Base-by-base conservation (phyloP, 768 basidiomycete species). In the Ramaria sp. region DNA sequence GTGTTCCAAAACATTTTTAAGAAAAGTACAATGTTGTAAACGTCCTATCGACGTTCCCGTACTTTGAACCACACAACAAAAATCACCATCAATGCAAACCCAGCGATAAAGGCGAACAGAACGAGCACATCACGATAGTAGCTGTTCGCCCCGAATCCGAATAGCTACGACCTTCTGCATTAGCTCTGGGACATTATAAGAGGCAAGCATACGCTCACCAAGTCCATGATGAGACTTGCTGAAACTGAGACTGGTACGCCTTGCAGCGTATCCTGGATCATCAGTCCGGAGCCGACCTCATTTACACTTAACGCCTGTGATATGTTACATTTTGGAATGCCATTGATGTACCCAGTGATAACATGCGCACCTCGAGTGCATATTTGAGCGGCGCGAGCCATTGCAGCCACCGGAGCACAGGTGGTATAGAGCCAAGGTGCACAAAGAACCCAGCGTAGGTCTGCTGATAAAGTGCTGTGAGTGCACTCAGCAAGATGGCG, bases 401-500 rank as follows among this genome's bases (percentile, higher is more conserved):
- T 65, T 94, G 86, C 53, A 97, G 73, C 94, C 94, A 98, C 15
- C 94, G 79, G 1, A 98, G 77, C 1, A 94, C 91, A 1, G 89
- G 88, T 3, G 94, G 92, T 58, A 98, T 95, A 59, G 78, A 74
- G 59, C 72, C 70, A 57, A 95, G 76, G 67, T 95, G 89, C 53
- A 95, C 90, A 67, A 96, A 96, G 75, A 95, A 97, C 13, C 91
- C 91, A 0, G 91, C 90, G 61, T 78, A 91, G 0, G 88, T 91
- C 30, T 89, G 88, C 65, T 90, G 86, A 68, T 85, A 88, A 11
- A 89, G 72, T 3, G 82, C 84, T 0, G 80, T 73, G 20, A 89
- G 75, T 9, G 88, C 88, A 0, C 89, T 91, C 38, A 95, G 68
- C 2, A 98, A 79, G 66, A 96, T 92, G 1, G 94, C 93, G 43